A percentile compares a stretch with the other conserved stretches of the same genome.
Conservation (phyloP, 2,329 filamentous ascomycete species). For the Stagonosporopsis vannaccii region DNA sequence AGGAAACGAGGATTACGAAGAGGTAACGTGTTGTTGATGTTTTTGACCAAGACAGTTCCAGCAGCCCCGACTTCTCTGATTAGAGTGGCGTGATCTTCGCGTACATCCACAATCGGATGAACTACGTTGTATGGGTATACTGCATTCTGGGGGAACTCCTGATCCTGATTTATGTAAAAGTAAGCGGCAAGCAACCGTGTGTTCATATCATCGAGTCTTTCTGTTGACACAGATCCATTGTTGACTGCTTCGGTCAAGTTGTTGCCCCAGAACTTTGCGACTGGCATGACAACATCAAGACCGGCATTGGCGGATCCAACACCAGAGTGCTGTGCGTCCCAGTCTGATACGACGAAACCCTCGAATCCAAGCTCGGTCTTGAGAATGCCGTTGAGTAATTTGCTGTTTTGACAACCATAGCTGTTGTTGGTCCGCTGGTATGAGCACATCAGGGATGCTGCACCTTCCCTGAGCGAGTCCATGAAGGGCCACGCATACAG, state of each 20-base stretch:
- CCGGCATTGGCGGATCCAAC: constrained; percentile 55
- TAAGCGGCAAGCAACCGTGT: constrained; percentile 37
- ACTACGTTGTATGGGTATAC: constrained; percentile 33
- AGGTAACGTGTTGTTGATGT: constrained; percentile 46
- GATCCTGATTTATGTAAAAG: constrained; percentile 50
- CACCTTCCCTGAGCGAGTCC: constrained; percentile 65
- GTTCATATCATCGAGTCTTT: constrained; percentile 43
- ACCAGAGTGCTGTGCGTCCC: constrained; percentile 56
- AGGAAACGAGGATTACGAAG: constrained; percentile 54
- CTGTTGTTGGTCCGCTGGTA: constrained; percentile 48
- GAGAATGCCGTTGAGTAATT: constrained; percentile 58
- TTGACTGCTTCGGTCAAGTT: constrained; percentile 42
- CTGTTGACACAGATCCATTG: constrained; percentile 35
- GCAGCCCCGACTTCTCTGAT: constrained; percentile 53
- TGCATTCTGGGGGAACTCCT: constrained; percentile 39
- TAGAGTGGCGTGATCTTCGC: constrained; percentile 50
- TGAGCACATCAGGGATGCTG: constrained; percentile 67
- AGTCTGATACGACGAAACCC: constrained; percentile 52
- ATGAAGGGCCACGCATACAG: constrained; percentile 73
- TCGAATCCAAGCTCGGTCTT: constrained; percentile 61
- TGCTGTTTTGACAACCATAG: constrained; percentile 44
- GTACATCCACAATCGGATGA: constrained; percentile 56
- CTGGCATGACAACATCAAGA: constrained; percentile 57
- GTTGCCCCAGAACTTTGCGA: constrained; percentile 39
- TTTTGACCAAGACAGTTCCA: constrained; percentile 56